A percentile compares a stretch with the other conserved stretches of the same genome.
Conservation (phyloP, 2,329 filamentous ascomycete genomes). For the Penicillium hesseltinei region DNA sequence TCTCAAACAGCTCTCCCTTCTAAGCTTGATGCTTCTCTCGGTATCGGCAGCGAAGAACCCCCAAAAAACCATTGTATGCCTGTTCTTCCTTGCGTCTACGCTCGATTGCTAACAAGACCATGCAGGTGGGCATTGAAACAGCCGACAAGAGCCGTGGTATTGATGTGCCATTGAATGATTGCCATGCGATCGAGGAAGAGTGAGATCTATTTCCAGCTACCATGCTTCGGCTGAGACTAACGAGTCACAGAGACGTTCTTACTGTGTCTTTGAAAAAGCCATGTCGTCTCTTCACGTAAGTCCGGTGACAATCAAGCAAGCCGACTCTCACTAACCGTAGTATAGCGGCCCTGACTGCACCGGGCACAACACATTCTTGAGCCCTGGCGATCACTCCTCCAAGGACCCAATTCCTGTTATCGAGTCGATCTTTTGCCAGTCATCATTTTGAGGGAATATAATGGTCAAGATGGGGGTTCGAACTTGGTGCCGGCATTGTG, state of each 20-base stretch:
- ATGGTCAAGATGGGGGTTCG: neutral
- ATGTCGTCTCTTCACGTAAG: constrained; percentile 28
- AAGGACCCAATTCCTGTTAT: constrained; percentile 22
- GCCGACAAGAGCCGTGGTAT: constrained; percentile 18
- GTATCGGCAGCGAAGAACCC: constrained; percentile 15
- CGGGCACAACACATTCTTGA: constrained; percentile 23
- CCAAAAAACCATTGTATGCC: constrained; percentile 16
- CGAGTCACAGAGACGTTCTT: constrained; percentile 14
- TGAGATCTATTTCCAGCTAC: constrained; percentile 6
- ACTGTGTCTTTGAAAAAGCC: constrained; percentile 23
- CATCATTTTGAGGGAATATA: constrained; percentile 5
- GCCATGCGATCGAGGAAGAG: constrained; percentile 24
- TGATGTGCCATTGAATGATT: constrained; percentile 23
- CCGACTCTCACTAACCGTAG: neutral
- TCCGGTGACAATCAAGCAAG: neutral
- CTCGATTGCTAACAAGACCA: neutral
- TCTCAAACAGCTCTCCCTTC: constrained; percentile 19
- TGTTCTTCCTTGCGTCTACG: neutral
- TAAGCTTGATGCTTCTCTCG: constrained; percentile 25
- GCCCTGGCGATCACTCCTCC: constrained; percentile 23
- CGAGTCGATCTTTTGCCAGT: constrained; percentile 24
- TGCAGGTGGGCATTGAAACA: constrained; percentile 25
- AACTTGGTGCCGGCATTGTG: neutral
- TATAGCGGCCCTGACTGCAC: constrained; percentile 22
- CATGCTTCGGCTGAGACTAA: neutral